Conservation (phyloP, 495 filamentous ascomycete genomes). For the Aspergillus leporis region DNA sequence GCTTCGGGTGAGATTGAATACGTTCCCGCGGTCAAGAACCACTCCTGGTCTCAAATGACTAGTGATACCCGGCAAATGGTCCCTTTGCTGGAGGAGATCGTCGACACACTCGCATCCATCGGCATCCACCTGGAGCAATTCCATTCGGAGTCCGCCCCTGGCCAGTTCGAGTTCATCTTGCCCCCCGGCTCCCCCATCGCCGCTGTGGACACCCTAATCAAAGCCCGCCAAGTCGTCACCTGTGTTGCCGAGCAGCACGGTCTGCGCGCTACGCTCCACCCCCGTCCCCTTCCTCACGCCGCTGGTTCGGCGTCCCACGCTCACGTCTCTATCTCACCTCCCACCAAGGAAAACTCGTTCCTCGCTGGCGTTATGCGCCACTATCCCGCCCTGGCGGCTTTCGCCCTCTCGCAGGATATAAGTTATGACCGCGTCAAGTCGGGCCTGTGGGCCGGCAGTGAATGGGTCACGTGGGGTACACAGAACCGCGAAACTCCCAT, state of each 20-base stretch:
- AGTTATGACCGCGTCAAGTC: conserved; percentile 45
- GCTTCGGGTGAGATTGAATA: conserved; percentile 21
- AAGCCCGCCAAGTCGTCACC: conserved; percentile 68
- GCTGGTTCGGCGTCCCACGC: conserved; percentile 44
- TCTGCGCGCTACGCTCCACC: conserved; percentile 74
- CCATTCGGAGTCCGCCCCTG: conserved; percentile 72
- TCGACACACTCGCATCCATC: conserved; percentile 52
- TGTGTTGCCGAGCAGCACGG: conserved; percentile 39
- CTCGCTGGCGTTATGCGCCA: conserved; percentile 38
- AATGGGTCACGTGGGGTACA: conserved; percentile 47
- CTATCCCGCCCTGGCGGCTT: conserved; percentile 36
- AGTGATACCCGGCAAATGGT: conserved; percentile 40
- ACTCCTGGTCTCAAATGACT: conserved; percentile 55
- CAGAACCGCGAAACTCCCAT: conserved; percentile 48
- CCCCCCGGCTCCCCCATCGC: conserved; percentile 61
- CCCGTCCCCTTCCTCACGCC: conserved; percentile 59
- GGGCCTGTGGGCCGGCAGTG: conserved; percentile 57
- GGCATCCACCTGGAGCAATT: conserved; percentile 72
- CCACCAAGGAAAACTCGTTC: conserved; percentile 33
- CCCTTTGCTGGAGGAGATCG: conserved; percentile 63
- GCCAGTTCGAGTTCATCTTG: conserved; percentile 83
- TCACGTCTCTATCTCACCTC: conserved; percentile 41
- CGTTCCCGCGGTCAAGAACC: conserved; percentile 31
- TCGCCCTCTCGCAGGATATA: conserved; percentile 36
- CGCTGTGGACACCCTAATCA: conserved; percentile 72